Evolutionary conservation across 306 rosid species (phyloP).

Genomic region (Morella rubra): DNA sequence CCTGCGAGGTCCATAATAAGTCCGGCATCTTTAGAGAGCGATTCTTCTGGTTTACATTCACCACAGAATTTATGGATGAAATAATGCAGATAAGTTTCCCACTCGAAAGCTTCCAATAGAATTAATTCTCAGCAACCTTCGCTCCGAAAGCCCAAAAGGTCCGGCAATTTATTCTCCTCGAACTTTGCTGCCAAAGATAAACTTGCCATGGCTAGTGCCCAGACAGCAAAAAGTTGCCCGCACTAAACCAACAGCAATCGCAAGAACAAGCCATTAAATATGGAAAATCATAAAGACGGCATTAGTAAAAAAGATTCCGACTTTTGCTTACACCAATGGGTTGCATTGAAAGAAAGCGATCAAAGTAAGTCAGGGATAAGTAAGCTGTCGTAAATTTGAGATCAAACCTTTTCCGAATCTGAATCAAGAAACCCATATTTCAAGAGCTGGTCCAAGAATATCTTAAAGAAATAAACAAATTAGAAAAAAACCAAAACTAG

Average conservation of each 20-base stretch:
- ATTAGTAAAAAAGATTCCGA: constrained; percentile 10
- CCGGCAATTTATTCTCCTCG: constrained; percentile 67
- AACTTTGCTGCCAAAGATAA: constrained; percentile 88
- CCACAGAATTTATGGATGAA: constrained; percentile 51
- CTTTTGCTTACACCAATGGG: constrained; percentile 57
- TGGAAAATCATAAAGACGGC: constrained; percentile 9
- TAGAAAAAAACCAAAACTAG: background rate
- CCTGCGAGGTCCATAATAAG: constrained; percentile 45
- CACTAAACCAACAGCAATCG: constrained; percentile 42
- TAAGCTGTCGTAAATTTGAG: constrained; percentile 68
- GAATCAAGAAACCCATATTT: constrained; percentile 32
- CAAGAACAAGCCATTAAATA: background rate
- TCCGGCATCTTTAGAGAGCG: constrained; percentile 49
- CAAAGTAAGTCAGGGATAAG: constrained; percentile 63
- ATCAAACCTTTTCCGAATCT: constrained; percentile 58
- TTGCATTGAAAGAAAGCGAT: constrained; percentile 69
- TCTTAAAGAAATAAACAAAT: background rate
- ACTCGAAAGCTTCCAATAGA: constrained; percentile 65
- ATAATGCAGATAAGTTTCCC: constrained; percentile 77
- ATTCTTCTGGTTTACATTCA: constrained; percentile 37
- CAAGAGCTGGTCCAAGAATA: constrained; percentile 8
- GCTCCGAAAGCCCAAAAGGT: constrained; percentile 43
- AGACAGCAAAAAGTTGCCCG: constrained; percentile 68
- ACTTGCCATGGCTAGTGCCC: constrained; percentile 66
- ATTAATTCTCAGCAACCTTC: constrained; percentile 57